Percentiles rank a stretch among this genome's conserved stretches.
phyloP scores from a whole-genome alignment of 1,284 basidiomycete species.

The Ceratorhiza oryzae-sativae region DNA sequence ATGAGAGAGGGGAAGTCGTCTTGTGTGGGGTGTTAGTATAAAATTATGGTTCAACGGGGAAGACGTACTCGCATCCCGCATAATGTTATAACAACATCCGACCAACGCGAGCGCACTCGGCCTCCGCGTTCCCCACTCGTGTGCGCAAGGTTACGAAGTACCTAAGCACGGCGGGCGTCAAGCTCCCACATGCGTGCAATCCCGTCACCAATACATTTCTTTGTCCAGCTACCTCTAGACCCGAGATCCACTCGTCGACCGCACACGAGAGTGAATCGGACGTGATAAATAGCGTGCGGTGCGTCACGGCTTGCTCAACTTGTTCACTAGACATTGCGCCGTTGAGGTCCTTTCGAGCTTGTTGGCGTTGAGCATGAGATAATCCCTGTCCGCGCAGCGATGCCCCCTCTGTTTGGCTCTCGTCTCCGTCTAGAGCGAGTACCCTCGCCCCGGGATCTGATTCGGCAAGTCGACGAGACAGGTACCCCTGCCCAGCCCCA shows the following conservation, averaged over 20 bases:
- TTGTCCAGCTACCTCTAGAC: background rate
- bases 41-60: background rate
- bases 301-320: slow-evolving; percentile 26
- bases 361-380: slow-evolving; percentile 34
- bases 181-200: slow-evolving; percentile 43
- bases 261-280: slow-evolving; percentile 33
- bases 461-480: slow-evolving; percentile 37
- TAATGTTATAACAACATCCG: slow-evolving; percentile 44
- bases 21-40: background rate
- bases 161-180: slow-evolving; percentile 42
- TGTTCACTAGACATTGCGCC: background rate
- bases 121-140: slow-evolving; percentile 19
- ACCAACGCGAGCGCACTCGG: slow-evolving; percentile 40
- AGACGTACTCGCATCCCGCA: slow-evolving; percentile 36
- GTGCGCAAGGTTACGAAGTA: slow-evolving; percentile 38
- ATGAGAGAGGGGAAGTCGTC: slow-evolving; percentile 40
- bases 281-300: slow-evolving; percentile 38
- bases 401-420: slow-evolving; percentile 40
- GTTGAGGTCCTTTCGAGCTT: background rate
- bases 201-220: slow-evolving; percentile 38
- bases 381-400: slow-evolving; percentile 32
- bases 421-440: slow-evolving; percentile 41
- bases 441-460: slow-evolving; percentile 17
- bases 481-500: slow-evolving; percentile 43
- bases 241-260: slow-evolving; percentile 39